Base-by-base conservation (phyloP, 2,329 filamentous ascomycete species). In the Xylaria sp. region DNA sequence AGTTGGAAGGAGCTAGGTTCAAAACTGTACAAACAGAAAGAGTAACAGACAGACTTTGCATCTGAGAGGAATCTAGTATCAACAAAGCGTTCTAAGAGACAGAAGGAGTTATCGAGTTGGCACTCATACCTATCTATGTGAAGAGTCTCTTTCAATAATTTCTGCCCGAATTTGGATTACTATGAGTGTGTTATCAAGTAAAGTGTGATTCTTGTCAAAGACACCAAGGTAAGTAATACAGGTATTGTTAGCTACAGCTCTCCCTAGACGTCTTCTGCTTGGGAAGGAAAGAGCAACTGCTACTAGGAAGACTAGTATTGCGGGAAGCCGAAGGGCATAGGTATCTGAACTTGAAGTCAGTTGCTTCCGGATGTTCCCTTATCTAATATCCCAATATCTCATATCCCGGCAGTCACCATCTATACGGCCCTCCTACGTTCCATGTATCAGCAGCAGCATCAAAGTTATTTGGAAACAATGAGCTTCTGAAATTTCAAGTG, bases 1-100 rank as follows among this genome's bases (percentile, higher is more conserved):
- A 55, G 42, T 32, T 40, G 58, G 68, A 65, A 70, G 37, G 61
- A 68, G 54, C 40, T 44, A 18, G 37, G 16, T 29, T 47, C 25
- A 6, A 37, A 12, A 13, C 9, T 5, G 8, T n/a, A 32, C 5
- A 13, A 53, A 44, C 9, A 23, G 65, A 57, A 66, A 27, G 63
- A 35, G 35, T 12, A 27, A 65, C 25, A n/a, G 50, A 27, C 35
- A 25, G 32, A 21, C 9, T 18, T 32, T 23, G 5, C 21, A 25
- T n/a, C n/a, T 32, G 12, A 21, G 21, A 4, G 16, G 16, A 1
- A 18, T 13, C 13, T 6, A 8, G 12, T 9, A 25, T 27, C 21
- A n/a, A 47, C 44, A 42, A 57, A 13, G 2, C 48, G 55, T 37
- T 13, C 50, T 6, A 32, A 23, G 16, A 32, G 16, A n/a, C n/a